Percentiles rank a stretch among this genome's conserved stretches.
Conservation (phyloP, 805 yeast genomes). For the Cyberlindnera veronae region DNA sequence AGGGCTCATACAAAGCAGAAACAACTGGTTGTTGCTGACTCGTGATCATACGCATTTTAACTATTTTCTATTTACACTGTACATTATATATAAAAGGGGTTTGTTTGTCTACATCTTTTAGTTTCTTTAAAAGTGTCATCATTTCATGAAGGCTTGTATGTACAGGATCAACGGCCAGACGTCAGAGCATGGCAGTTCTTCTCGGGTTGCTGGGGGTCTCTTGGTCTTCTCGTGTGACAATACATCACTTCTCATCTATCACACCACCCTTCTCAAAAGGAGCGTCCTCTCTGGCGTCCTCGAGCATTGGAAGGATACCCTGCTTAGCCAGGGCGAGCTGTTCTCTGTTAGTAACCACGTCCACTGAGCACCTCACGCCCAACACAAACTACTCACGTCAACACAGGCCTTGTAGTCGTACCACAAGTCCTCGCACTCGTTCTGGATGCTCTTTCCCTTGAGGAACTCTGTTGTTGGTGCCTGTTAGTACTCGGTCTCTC, state of each 20-base stretch:
- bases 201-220: too few species aligned
- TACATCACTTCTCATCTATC: too few species aligned
- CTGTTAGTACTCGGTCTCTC: conserved; percentile 2
- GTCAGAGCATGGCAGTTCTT: background rate
- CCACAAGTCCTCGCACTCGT: conserved; percentile 93
- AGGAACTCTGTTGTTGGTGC: conserved; percentile 48
- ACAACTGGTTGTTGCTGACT: conserved; percentile 4
- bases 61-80: background rate
- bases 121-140: too few species aligned
- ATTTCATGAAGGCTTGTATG: background rate
- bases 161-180: background rate
- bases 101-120: too few species aligned
- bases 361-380: too few species aligned
- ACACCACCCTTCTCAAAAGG: conserved; percentile 75
- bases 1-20: conserved; percentile 35
- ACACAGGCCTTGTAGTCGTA: conserved; percentile 85
- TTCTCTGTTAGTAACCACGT: conserved; percentile 6
- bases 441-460: conserved; percentile 51
- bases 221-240: too few species aligned
- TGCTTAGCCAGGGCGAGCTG: conserved; percentile 57
- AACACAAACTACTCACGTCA: conserved; percentile 46
- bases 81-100: too few species aligned
- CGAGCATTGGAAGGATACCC: conserved; percentile 78
- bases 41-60: background rate
- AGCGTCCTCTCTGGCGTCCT: conserved; percentile 85